Evolutionary conservation across 768 basidiomycete genomes (phyloP), one percentile per base, ranked within the genome.

Genomic region (Goffeauzyma gilvescens): DNA sequence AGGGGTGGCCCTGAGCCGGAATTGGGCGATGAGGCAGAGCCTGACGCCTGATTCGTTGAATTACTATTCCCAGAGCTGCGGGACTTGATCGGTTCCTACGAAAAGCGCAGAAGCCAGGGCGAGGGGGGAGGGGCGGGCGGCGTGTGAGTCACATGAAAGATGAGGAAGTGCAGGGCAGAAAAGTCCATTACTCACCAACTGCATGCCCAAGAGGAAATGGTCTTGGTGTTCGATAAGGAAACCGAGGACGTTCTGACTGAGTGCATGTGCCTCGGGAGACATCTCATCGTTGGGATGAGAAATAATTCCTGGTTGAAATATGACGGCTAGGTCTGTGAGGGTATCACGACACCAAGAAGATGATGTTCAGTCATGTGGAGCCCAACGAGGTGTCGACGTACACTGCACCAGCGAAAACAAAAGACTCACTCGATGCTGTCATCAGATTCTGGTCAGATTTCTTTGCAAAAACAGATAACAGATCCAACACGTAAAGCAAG

Each of bases 151-250:
- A n/a, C n/a, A n/a, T n/a, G n/a, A n/a, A n/a, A 30, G 9, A 9
- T 30, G 28, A 9, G 9, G 28, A 30, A 30, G 28, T 30, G 28
- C 9, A 30, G n/a, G 17, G 32, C 12, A 8, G 28, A 24, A 38
- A 18, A 24, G 21, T 6, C 25, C n/a, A 14, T 9, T 1, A 50
- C 58, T 51, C 36, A 60, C 60, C 31, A 58, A 31, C 38, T 59
- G 46, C 61, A 63, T 60, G 12, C 58, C 86, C 38, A 93, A 66
- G 71, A 90, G 73, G 64, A 98, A 98, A 73, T 79, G 79, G 56
- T 90, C 87, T 59, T 95, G 89, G 50, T 95, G 79, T n/a, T 75
- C 79, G 52, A 98, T 93, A 41, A 98, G 69, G 62, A 93, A 95
- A 60, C 95, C 87, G 38, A 98, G 72, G 22, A 96, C 89, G 44